These are phyloP conservation scores for Corchorus olitorius DNA, from an alignment of 345 rosid genomes.

Conservation along the genomic window DNA sequence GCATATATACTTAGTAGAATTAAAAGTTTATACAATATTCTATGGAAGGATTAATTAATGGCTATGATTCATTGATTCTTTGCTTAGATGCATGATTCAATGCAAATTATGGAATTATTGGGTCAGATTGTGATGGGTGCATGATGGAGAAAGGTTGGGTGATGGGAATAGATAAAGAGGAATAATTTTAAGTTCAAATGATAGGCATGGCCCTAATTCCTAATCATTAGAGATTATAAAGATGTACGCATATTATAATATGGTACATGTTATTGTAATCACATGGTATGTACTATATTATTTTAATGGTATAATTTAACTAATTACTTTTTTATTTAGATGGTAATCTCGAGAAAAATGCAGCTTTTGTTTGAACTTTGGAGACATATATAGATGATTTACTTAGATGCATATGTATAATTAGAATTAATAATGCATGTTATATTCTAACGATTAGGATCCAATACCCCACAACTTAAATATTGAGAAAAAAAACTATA, in stretches of 20 bases:
- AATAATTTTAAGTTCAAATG: conserved; percentile 26
- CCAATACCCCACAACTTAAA: too few relatives aligned
- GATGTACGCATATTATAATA: neutral
- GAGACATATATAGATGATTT: too few relatives aligned
- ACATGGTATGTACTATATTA: neutral
- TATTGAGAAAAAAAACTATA: too few relatives aligned
- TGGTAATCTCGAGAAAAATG: neutral
- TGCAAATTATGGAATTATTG: neutral
- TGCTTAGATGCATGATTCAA: neutral
- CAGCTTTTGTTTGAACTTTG: too few relatives aligned
- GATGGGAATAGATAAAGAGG: conserved; percentile 20
- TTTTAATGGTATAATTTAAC: neutral
- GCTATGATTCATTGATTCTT: neutral
- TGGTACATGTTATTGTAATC: neutral
- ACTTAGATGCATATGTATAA: too few relatives aligned
- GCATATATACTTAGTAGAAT: neutral
- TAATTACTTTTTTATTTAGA: neutral
- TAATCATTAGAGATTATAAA: conserved; percentile 31
- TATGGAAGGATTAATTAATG: neutral
- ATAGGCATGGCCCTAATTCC: conserved; percentile 36
- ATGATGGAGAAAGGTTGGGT: conserved; percentile 5
- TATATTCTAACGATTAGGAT: too few relatives aligned
- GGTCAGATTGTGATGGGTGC: conserved; percentile 13
- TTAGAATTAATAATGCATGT: too few relatives aligned
- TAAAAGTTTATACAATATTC: neutral